Base-by-base conservation (phyloP, 2,329 filamentous ascomycete genomes). In the Alternaria atra region DNA sequence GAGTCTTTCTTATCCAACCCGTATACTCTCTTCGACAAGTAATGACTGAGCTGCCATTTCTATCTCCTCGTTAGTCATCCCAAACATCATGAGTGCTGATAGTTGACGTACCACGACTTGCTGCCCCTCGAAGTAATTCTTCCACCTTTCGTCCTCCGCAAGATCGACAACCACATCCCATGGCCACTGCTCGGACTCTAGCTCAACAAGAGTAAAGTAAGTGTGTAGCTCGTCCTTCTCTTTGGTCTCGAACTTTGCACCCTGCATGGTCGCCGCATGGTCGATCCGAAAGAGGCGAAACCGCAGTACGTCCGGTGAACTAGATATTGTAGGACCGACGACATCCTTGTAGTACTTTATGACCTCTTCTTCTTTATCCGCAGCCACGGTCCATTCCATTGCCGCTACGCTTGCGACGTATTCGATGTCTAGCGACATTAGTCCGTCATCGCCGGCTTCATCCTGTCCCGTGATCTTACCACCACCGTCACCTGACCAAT, bases 81-180 rank as follows among this genome's bases (percentile, higher is more conserved):
- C 6, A 12, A 34, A 29, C 10, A 7, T 17, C 23, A 30, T 7
- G 46, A 6, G 30, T 13, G 7, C 10, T 37, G 30, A 4, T 27
- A 23, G 7, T 55, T 23, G 15, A 61, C 65, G 17, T 59, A 67
- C 66, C 37, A 67, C 65, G 9, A 55, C 52, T 9, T 35, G 32
- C 30, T 66, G 62, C 2, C 29, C 25, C 42, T 69, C 66, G 37
- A 69, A 69, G 15, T 59, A 69, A 6, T 57, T 25, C 27, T 52
- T 52, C 66, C 66, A 69, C 7, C 56, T 40, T 17, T 50, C 20
- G 15, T 61, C 52, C 10, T 67, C 56, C 1, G 60, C 63, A 52
- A 69, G 56, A 7, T 62, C 60, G 46, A 69, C 35, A n/a, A 69
- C 56, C 32, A 55, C 58, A 27, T 66, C 66, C 66, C 66, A 69